Base-by-base conservation (phyloP, 139 green algal species). In the Chlamydomonas applanata region DNA sequence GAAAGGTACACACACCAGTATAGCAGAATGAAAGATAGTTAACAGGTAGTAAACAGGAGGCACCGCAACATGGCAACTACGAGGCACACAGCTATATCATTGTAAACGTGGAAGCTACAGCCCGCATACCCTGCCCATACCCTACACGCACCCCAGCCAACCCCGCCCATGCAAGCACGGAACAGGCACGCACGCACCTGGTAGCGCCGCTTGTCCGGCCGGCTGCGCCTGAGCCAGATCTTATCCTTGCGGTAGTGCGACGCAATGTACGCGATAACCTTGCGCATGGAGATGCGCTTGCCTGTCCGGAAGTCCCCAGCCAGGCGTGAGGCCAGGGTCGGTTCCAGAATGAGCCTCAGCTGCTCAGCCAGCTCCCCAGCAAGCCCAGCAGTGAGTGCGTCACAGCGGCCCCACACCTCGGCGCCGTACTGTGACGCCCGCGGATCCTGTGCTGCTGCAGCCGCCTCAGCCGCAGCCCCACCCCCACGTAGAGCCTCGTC, bases 221-320 rank as follows among this genome's bases (percentile, higher is more conserved):
- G 85, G 30, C 89, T 97, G 70, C 96, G 85, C 0, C 96, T 84
- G 85, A 99, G 86, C 96, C 96, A 99, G 81, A 99, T 99, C 89
- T 98, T 98, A 87, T 99, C 96, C 72, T 95, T 93, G n/a, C 93
- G 83, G 79, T 97, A 99, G 72, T 98, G 89, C 30, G 63, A 89
- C 16, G 96, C 96, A 64, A 99, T 97, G 89, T 98, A 99, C 27
- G 89, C 86, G n/a, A 99, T 98, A 29, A 99, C 89, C 73, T 95
- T 94, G 75, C 95, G 95, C 96, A 99, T 99, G 88, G 94, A 97
- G 79, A 99, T 93, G 70, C 96, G 90, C 89, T 99, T 99, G 76
- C 83, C 94, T 17, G 90, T 97, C 32, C 91, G 86, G 90, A 92
- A 99, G 75, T 99, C 96, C 0, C 96, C 96, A 13, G 88, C 93